Evolutionary conservation across 2,329 filamentous ascomycete species (phyloP), one percentile per base, ranked within the genome.

Genomic region (Penicillium sclerotiorum): DNA sequence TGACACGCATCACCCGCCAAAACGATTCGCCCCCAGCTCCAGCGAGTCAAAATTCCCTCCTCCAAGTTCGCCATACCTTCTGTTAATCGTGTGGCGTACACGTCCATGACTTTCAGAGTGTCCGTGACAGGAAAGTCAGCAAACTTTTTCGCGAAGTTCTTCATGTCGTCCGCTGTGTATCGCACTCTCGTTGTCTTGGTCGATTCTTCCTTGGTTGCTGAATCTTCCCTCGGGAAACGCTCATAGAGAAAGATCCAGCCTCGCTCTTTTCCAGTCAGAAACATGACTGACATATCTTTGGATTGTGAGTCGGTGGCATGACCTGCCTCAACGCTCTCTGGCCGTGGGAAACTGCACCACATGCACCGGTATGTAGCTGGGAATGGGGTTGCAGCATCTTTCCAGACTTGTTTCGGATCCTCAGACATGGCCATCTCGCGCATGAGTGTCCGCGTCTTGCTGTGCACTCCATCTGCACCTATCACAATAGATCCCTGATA

Each of bases 1-100:
- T 75, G 72, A 1, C 61, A 64, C 0, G 72, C 56, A 33, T 75
- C 73, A 0, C 73, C 72, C 0, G 57, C 63, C 1, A 75, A 65
- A 1, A 70, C 70, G 7, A 74, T 54, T 1, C 68, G 58, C 1
- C 70, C 67, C 6, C 55, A 61, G 47, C 64, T 69, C 72, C 70
- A 75, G 37, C 70, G 57, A 8, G 55, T 40, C 8, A 70, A 58
- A 2, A 74, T 59, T 0, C 72, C 73, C 39, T 75, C 72, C 15
- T 73, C 70, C 1, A 75, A 55, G 30, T 66, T 65, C 0, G 66
- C 61, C 15, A 73, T 54, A 3, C 69, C 69, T 1, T 57, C 57
- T 3, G n/a, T 38, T 5, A 45, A 58, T 52, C 8, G 56, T 50
- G 1, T 57, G 41, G 11, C 47, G 20, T 45, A 68, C 0, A 70